Conservation (phyloP, 2,329 filamentous ascomycete genomes). For the Diplodia intermedia region DNA sequence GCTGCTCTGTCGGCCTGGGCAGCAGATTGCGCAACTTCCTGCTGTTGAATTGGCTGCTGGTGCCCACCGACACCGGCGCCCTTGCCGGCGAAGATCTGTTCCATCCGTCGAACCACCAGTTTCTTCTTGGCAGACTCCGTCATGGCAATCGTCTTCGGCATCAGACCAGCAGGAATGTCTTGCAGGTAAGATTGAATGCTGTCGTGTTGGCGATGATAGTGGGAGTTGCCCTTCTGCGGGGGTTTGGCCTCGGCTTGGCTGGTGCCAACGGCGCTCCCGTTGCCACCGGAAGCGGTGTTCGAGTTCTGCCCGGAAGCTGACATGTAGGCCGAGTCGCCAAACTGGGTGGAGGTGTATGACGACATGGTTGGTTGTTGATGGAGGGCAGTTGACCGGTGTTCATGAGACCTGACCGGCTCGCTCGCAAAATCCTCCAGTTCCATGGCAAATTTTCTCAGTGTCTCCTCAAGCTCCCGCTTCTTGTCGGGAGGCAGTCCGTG, state of each 20-base stretch:
- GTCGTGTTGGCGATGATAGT: conserved; percentile 40
- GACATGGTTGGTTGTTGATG: conserved; percentile 58
- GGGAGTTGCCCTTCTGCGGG: conserved; percentile 9
- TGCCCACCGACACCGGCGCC: conserved; percentile 52
- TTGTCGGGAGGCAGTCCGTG: conserved; percentile 75
- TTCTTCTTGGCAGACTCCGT: conserved; percentile 78
- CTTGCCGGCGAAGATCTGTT: conserved; percentile 83
- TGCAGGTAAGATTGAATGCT: conserved; percentile 74
- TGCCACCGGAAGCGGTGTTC: conserved; percentile 42
- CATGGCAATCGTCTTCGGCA: conserved; percentile 66
- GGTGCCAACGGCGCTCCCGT: conserved; percentile 39
- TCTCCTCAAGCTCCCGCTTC: conserved; percentile 77
- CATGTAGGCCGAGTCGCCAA: conserved; percentile 63
- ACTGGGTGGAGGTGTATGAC: conserved; percentile 60
- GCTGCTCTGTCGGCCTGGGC: conserved; percentile 55
- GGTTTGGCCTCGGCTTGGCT: not conserved
- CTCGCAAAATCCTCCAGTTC: conserved; percentile 3
- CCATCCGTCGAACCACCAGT: conserved; percentile 75
- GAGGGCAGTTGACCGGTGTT: conserved; percentile 54
- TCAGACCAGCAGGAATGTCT: conserved; percentile 73
- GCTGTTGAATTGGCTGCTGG: conserved; percentile 61
- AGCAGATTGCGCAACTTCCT: conserved; percentile 64
- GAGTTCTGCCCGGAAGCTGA: conserved; percentile 57
- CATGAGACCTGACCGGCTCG: conserved; percentile 48
- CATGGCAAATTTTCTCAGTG: conserved; percentile 71